Conservation (phyloP, 1,139 yeast genomes). For the Entelexis paramagnoliae region DNA sequence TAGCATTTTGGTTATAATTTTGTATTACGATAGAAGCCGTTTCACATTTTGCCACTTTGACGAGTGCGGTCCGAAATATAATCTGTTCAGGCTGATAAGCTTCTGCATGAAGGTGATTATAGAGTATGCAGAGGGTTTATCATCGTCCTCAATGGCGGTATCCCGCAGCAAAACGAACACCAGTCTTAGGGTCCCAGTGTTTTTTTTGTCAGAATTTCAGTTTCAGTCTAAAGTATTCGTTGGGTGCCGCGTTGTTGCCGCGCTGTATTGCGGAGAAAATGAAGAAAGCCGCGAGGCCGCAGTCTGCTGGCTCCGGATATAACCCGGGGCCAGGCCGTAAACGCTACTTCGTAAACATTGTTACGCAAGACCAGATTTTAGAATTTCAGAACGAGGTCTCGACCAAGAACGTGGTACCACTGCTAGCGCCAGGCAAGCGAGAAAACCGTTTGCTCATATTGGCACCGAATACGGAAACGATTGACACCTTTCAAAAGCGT, state of each 20-base stretch:
- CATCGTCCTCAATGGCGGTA: neutral
- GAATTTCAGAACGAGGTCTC: conserved; percentile 2
- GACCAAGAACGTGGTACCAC: neutral
- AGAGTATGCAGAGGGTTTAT: neutral
- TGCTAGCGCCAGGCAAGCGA: neutral
- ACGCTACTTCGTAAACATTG: conserved; percentile 6
- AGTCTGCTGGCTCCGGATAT: neutral
- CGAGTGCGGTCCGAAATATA: too few species aligned
- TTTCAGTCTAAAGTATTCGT: too few species aligned
- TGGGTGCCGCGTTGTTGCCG: neutral
- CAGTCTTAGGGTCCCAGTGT: neutral
- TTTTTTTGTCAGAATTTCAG: neutral
- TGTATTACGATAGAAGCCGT: too few species aligned
- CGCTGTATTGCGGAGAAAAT: neutral
- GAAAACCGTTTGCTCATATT: neutral
- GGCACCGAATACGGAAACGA: conserved; percentile 1
- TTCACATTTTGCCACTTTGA: neutral
- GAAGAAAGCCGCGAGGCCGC: neutral
- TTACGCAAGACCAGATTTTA: neutral
- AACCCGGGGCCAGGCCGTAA: neutral
- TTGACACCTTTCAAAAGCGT: conserved; percentile 2
- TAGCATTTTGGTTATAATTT: too few species aligned
- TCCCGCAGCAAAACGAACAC: too few species aligned
- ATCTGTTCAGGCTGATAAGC: neutral
- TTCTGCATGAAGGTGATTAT: neutral